Evolutionary conservation across 2,329 filamentous ascomycete species (phyloP).

Genomic region (Ophiostoma australiae): DNA sequence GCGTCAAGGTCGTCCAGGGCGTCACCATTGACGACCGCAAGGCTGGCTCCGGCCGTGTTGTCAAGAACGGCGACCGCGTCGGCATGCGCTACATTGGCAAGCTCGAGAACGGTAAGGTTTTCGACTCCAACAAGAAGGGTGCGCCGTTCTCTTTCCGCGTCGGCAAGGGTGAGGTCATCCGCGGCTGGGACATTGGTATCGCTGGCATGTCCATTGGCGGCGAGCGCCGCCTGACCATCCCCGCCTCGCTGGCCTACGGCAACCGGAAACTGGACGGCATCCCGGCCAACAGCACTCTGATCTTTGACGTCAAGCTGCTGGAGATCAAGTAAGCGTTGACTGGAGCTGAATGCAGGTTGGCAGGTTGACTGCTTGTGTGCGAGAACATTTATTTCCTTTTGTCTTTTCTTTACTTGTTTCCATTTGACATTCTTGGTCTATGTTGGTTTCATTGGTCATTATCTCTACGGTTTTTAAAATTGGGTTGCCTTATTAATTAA

Average conservation of each 20-base stretch:
- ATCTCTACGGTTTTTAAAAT: conserved; percentile 21
- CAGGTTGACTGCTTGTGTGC: not conserved
- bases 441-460: conserved; percentile 19
- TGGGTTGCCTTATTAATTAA: conserved; percentile 14
- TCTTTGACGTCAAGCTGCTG: conserved; percentile 85
- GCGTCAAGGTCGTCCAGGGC: conserved; percentile 76
- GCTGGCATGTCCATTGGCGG: conserved; percentile 88
- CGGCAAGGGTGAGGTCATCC: conserved; percentile 92
- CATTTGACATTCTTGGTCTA: conserved; percentile 11
- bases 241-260: conserved; percentile 83
- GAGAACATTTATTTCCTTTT: not conserved
- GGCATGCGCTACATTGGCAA: conserved; percentile 98
- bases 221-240: conserved; percentile 88
- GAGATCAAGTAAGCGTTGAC: conserved; percentile 64
- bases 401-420: conserved; percentile 9
- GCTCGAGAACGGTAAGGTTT: conserved; percentile 88
- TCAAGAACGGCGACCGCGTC: conserved; percentile 85
- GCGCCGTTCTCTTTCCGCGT: conserved; percentile 96
- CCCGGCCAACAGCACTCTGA: conserved; percentile 81
- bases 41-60: conserved; percentile 73
- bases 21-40: conserved; percentile 96
- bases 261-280: conserved; percentile 78
- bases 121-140: conserved; percentile 98
- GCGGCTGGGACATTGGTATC: conserved; percentile 96
- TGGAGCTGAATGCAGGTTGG: too few relatives aligned